A percentile compares a stretch with the other conserved stretches of the same genome.
These are phyloP conservation scores for Microcera coccophila DNA, from an alignment of 2,329 filamentous ascomycete species.

Conservation along the genomic window DNA sequence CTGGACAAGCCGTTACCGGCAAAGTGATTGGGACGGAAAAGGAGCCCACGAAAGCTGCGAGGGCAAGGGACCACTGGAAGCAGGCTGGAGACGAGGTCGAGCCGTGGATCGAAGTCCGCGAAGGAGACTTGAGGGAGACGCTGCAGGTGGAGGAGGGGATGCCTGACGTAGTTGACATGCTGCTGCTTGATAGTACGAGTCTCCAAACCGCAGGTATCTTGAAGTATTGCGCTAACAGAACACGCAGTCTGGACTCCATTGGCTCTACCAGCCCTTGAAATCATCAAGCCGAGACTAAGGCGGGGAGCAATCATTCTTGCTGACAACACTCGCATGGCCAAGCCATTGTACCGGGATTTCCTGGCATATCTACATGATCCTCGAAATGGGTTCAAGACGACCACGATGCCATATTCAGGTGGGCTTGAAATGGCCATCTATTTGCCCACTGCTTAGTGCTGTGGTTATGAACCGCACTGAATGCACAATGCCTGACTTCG, in stretches of 20 bases:
- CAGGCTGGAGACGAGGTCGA: constrained; percentile 48
- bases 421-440: constrained; percentile 31
- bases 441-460: constrained; percentile 24
- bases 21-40: constrained; percentile 58
- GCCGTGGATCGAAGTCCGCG: constrained; percentile 51
- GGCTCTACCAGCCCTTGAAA: constrained; percentile 49
- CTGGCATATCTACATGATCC: constrained; percentile 43
- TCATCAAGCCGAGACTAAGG: constrained; percentile 44
- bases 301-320: constrained; percentile 46
- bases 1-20: constrained; percentile 17
- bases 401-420: constrained; percentile 30
- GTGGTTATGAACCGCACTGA: not conserved
- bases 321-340: constrained; percentile 45
- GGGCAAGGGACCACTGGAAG: constrained; percentile 52
- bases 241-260: constrained; percentile 52
- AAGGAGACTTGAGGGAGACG: constrained; percentile 56
- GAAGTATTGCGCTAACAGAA: constrained; percentile 1
- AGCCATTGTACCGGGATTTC: constrained; percentile 45
- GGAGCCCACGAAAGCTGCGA: constrained; percentile 49
- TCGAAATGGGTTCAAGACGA: constrained; percentile 45
- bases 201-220: not conserved
- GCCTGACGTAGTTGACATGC: constrained; percentile 47
- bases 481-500: too few species aligned
- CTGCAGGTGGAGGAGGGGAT: constrained; percentile 38
- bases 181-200: constrained; percentile 60